Conservation (phyloP, 202 grass and related monocot genomes). For the Schoenoplectus tabernaemontani region DNA sequence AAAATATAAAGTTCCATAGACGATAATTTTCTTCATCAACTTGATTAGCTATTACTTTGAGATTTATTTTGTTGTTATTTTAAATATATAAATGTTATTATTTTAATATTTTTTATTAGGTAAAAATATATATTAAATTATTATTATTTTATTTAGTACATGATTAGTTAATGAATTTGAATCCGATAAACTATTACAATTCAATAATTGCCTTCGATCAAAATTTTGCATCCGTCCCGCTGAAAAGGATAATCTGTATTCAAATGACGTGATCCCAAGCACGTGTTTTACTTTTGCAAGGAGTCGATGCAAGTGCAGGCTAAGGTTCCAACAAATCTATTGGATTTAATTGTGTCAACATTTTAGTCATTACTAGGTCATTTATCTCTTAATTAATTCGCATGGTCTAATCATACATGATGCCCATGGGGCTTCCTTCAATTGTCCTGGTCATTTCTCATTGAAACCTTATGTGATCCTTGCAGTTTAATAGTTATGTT, state of each 20-base stretch:
- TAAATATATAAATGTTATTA: too few relatives aligned
- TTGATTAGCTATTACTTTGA: too few relatives aligned
- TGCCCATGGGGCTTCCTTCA: neutral
- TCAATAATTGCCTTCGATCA: too few relatives aligned
- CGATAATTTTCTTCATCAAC: too few relatives aligned
- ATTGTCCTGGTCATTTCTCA: neutral
- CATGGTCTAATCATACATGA: neutral
- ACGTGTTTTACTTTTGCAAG: neutral
- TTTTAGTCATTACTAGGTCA: conserved; percentile 1
- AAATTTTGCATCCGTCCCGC: too few relatives aligned
- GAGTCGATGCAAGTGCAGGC: neutral
- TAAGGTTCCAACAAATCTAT: neutral
- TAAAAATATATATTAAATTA: too few relatives aligned
- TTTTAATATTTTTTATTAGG: too few relatives aligned
- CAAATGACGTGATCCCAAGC: neutral
- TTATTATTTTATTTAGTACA: too few relatives aligned
- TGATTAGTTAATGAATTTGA: too few relatives aligned
- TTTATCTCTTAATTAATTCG: conserved; percentile 16
- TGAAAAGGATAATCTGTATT: neutral
- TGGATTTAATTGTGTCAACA: conserved; percentile 15
- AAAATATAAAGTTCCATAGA: too few relatives aligned
- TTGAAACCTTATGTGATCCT: neutral
- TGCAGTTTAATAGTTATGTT: neutral
- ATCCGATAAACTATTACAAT: too few relatives aligned
- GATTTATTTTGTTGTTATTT: too few relatives aligned